Base-by-base conservation (phyloP, 495 filamentous ascomycete genomes). In the Hypomontagnella submonticulosa region DNA sequence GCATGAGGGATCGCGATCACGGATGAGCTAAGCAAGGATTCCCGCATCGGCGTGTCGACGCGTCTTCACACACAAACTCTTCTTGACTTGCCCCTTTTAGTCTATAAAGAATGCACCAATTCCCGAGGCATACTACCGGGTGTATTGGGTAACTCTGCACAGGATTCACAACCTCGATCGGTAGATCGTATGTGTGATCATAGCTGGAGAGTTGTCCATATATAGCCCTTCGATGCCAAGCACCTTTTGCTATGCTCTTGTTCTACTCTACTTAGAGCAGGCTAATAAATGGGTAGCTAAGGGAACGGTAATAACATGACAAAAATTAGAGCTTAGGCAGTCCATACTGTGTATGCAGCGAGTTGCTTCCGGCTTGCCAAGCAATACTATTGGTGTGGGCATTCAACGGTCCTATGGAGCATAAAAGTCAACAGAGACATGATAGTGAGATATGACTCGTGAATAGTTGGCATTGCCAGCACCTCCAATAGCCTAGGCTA, bases 1-100 rank as follows among this genome's bases (percentile, higher is more conserved):
- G 69, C 70, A 72, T 61, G 23, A 64, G 57, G 44, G 61, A 72
- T 72, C 70, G 66, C 61, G 70, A 72, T 72, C 62, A 54, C 37
- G 56, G 49, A 53, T 63, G 55, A 61, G 42, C 60, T 57, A 44
- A 58, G 53, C 57, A 62, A 51, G 57, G 57, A 46, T 57, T 55
- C 34, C 42, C 33, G 41, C 34, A 55, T 55, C 41, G 19, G 47
- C 41, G 36, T 54, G 32, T 58, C 19, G 53, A 54, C 49, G 49
- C 55, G 49, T 60, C 50, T 66, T 55, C 13, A 27, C 19, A 19
- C 4, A 32, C 27, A 34, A n/a, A n/a, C n/a, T n/a, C n/a, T n/a
- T 44, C 52, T 4, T 11, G 13, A 43, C 32, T 37, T 46, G 51
- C 46, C 15, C 41, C 30, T 10, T 44, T 11, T 36, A 47, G 19